phyloP scores from a whole-genome alignment of 2,329 filamentous ascomycete genomes.

The Colletotrichum spinosum region DNA sequence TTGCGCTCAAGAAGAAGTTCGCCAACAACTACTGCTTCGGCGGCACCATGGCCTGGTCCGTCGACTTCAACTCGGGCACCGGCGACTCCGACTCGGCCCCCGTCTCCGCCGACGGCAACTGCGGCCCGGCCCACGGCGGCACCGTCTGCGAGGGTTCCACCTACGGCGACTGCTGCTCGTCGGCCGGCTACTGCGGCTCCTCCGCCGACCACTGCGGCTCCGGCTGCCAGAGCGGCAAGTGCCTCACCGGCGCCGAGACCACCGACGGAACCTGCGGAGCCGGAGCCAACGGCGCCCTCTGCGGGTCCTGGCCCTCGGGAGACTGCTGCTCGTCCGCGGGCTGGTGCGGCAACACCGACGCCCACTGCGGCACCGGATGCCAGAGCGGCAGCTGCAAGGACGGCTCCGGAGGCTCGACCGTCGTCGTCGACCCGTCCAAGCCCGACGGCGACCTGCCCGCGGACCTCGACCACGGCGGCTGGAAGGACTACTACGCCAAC shows the following conservation, averaged over 20 bases:
- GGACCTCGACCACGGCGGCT: too few relatives aligned
- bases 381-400: not conserved
- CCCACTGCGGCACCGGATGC: slow-evolving; percentile 4
- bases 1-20: slow-evolving; percentile 42
- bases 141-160: not conserved
- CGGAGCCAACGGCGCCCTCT: not conserved
- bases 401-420: too few relatives aligned
- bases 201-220: not conserved
- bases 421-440: too few relatives aligned
- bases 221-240: slow-evolving; percentile 5
- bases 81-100: not conserved
- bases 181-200: not conserved
- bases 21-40: slow-evolving; percentile 46
- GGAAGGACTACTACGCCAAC: too few relatives aligned
- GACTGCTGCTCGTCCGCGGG: slow-evolving; percentile 6
- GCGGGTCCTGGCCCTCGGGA: not conserved
- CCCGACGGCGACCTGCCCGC: too few relatives aligned
- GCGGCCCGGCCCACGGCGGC: not conserved
- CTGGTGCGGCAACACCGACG: not conserved
- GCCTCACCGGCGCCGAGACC: not conserved
- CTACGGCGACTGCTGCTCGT: slow-evolving; percentile 3
- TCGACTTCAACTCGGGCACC: slow-evolving; percentile 39
- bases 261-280: slow-evolving; percentile 2
- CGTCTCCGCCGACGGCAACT: slow-evolving; percentile 4
- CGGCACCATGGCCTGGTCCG: slow-evolving; percentile 48